Base-by-base conservation (phyloP, 2,329 filamentous ascomycete species). In the Fusarium hainanense region DNA sequence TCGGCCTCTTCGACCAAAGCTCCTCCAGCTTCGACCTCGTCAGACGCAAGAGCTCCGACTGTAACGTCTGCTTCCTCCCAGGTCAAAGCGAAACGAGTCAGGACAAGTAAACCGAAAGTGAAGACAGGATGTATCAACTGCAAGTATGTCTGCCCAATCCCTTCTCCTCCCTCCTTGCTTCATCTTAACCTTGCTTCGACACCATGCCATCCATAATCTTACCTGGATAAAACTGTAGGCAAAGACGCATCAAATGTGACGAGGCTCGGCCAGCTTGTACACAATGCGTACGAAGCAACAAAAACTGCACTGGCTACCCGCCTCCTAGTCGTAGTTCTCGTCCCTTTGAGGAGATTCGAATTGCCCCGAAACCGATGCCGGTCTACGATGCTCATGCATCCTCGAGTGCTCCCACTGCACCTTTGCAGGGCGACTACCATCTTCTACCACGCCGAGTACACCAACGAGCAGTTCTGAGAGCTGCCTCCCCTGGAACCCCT, bases 71-170 rank as follows among this genome's bases (percentile, higher is more conserved):
- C 56, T 44, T n/a, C 68, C 18, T 50, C 55, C 16, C 55, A 60
- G 37, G 25, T 46, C 32, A 74, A 69, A 43, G 48, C 76, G 37
- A 86, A 83, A 74, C 82, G 85, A 54, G 80, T 80, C 16, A 82
- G 87, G 57, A 84, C 81, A 28, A 89, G 87, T 76, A 85, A 83
- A 69, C 85, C 87, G 16, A 90, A 90, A 76, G 88, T 90, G 68
- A 90, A 89, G 80, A 90, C 88, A 2, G 89, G 89, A 42, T 91
- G 89, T 78, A 84, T 83, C 72, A 89, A 88, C 77, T 91, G 89
- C 89, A 91, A 91, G 89, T 90, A 82, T 77, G 88, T 83, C 57
- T 37, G 49, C 37, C 58, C 52, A 42, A 28, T 30, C 46, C 21
- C 28, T 28, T 3, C n/a, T 27, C 46, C 28, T 37, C 30, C 30